Percentiles rank a stretch among this genome's conserved stretches.
phyloP scores from a whole-genome alignment of 495 filamentous ascomycete species.

The Parathielavia appendiculata region DNA sequence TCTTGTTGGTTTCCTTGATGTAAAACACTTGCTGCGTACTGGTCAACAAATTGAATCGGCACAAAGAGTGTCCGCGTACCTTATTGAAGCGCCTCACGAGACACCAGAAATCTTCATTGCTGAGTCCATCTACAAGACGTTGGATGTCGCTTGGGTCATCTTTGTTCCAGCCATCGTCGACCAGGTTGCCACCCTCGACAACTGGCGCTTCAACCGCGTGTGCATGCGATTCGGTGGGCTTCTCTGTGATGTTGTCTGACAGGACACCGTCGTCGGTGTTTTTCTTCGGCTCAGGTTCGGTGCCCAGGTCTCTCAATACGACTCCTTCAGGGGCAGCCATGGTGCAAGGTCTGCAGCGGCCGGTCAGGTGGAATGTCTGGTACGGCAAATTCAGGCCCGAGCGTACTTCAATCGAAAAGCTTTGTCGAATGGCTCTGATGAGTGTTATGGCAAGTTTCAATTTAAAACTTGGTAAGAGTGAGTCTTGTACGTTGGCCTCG shows the following conservation, averaged over 20 bases:
- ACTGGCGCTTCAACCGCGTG: not conserved
- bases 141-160: too few species aligned
- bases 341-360: not conserved
- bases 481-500: too few species aligned
- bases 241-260: not conserved
- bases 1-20: not conserved
- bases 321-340: not conserved
- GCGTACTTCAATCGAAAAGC: too few species aligned
- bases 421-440: too few species aligned
- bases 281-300: not conserved
- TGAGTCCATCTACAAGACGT: not conserved
- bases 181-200: not conserved
- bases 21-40: not conserved
- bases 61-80: not conserved
- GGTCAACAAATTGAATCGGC: not conserved
- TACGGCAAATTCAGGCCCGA: too few species aligned
- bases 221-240: not conserved
- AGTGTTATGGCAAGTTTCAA: too few species aligned
- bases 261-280: not conserved
- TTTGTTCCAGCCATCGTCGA: not conserved
- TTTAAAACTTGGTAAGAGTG: too few species aligned
- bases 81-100: not conserved
- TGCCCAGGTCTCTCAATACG: not conserved
- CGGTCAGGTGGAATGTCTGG: too few species aligned
- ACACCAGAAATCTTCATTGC: not conserved